Evolutionary conservation across 805 yeast genomes (phyloP), one percentile per base, ranked within the genome.

Genomic region (Yarrowia deformans): DNA sequence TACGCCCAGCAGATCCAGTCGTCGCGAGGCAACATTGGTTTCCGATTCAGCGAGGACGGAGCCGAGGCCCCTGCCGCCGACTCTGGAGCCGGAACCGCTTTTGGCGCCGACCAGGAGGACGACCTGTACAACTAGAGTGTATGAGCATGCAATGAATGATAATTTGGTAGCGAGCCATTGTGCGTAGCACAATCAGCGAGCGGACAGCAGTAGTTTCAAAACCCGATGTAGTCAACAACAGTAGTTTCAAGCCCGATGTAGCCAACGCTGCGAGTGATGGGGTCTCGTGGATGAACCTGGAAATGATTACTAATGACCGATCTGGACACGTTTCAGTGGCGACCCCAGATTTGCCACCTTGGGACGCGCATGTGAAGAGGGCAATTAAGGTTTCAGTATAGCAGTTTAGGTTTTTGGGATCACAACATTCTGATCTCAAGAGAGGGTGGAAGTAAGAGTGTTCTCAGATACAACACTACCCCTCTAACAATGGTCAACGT

Each of bases 1-100:
- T 95, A 94, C 77, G 97, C 97, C 66, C 97, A 94, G 81, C 97
- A 94, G 82, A 84, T 95, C 80, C 96, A 90, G 80, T 91, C 97
- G 70, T 90, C 97, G 1, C 91, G 99, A 82, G 98, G 99, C 63
- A 97, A 91, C 78, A 85, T 94, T 73, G 91, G 90, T 81, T 94
- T 95, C 82, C 88, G 92, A 78, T 94, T 95, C 79, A 86, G 88
- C 72, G 92, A 85, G 42, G 74, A 77, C 61, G 80, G 71, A 9
- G 75, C 77, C 55, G 78, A 78, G 19, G 72, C 75, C 19, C 74
- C 78, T 70, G 79, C 77, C 64, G 81, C 81, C 66, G 78, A 81
- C 54, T 78, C 80, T 72, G 79, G 80, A 66, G 86, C 83, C 68
- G 85, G 52, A 35, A 48, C 86, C 42, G 81, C 82, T 39, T 82